Conservation (phyloP, 345 rosid genomes). For the Rhodomyrtus tomentosa region DNA sequence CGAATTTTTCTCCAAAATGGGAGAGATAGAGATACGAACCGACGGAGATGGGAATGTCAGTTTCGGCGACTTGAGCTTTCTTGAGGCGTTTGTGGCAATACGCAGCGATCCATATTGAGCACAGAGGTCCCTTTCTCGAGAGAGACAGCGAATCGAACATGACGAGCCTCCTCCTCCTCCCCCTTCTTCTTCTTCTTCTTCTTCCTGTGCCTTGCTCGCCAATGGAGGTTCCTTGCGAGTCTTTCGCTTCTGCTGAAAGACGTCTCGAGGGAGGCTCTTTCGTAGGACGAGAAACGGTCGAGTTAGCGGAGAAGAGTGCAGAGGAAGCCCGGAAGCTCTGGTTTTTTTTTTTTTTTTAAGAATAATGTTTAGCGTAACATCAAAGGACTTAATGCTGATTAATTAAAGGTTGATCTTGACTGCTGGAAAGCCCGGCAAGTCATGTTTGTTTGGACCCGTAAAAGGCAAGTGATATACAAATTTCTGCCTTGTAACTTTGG, state of each 20-base stretch:
- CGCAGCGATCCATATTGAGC: slow-evolving; percentile 79
- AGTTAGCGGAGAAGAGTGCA: neutral
- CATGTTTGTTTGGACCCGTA: neutral
- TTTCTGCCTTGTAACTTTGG: neutral
- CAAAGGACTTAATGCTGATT: neutral
- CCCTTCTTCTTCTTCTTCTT: neutral
- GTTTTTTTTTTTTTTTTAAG: neutral
- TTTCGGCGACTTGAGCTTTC: slow-evolving; percentile 51
- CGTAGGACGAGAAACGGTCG: slow-evolving; percentile 2
- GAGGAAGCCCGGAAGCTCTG: neutral
- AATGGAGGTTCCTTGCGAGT: neutral
- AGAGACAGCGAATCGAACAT: slow-evolving; percentile 60
- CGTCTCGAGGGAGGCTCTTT: neutral
- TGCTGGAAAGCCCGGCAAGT: neutral
- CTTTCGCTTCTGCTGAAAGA: neutral
- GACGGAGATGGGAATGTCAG: slow-evolving; percentile 62
- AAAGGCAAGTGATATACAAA: neutral
- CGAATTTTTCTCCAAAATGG: neutral
- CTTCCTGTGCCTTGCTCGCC: neutral
- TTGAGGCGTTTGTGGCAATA: slow-evolving; percentile 69
- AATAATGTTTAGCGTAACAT: neutral
- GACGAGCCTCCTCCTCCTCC: neutral
- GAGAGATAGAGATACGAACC: slow-evolving; percentile 39
- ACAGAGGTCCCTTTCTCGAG: slow-evolving; percentile 54
- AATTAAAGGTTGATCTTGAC: neutral